Percentiles rank a stretch among this genome's conserved stretches.
Evolutionary conservation across 352 stramenopile species (phyloP).

Genomic region (Phytophthora niederhauseri): DNA sequence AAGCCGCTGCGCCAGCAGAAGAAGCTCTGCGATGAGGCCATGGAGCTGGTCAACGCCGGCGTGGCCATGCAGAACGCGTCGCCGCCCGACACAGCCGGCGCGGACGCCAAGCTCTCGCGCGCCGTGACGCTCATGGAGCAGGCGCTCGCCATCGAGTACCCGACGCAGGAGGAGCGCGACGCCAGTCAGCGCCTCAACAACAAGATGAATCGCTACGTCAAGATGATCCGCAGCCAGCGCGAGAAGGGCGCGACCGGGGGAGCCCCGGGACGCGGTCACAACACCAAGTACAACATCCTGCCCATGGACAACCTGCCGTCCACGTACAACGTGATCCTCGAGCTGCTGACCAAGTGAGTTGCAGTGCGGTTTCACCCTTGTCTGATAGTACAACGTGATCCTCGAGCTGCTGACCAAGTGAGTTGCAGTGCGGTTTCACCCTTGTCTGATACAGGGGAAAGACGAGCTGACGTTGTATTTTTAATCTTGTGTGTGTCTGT

Average conservation of each 20-base stretch:
- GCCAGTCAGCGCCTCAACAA: constrained; percentile 73
- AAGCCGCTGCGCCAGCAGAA: constrained; percentile 74
- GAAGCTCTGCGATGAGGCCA: constrained; percentile 79
- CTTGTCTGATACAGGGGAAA: neutral
- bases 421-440: neutral
- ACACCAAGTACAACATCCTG: constrained; percentile 78
- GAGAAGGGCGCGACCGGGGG: constrained; percentile 52
- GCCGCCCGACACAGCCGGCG: constrained; percentile 53
- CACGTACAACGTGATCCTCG: constrained; percentile 67
- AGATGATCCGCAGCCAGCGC: constrained; percentile 86
- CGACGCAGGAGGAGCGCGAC: constrained; percentile 72
- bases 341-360: constrained; percentile 59
- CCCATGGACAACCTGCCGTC: constrained; percentile 65
- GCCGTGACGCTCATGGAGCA: constrained; percentile 81
- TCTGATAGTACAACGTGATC: constrained; percentile 58
- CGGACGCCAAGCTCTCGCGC: constrained; percentile 70
- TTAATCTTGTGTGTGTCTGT: constrained; percentile 13
- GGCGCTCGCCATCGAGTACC: constrained; percentile 79
- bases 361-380: neutral
- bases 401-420: constrained; percentile 60
- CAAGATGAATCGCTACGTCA: constrained; percentile 90
- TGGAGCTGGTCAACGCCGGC: constrained; percentile 83
- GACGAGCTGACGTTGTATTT: constrained; percentile 5
- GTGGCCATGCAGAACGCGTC: constrained; percentile 79
- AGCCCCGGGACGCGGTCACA: constrained; percentile 31